phyloP scores from a whole-genome alignment of 2,329 filamentous ascomycete genomes.

The Neonectria hederae region DNA sequence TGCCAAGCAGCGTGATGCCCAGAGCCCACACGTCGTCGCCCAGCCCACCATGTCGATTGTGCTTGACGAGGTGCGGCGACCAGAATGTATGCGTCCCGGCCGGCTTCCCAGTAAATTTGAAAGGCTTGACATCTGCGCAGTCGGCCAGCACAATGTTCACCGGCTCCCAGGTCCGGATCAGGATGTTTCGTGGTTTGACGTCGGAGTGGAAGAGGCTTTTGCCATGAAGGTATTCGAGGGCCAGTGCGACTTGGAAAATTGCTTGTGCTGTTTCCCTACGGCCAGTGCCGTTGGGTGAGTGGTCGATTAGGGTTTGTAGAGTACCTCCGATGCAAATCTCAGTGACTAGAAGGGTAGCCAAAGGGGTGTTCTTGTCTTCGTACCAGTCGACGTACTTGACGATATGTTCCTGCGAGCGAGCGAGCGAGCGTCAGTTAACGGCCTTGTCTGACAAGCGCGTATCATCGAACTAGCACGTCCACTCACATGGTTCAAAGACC shows the following conservation, averaged over 20 bases:
- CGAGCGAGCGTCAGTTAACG: neutral
- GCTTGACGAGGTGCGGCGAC: slow-evolving; percentile 43
- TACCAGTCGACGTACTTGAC: slow-evolving; percentile 43
- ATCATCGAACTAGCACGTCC: neutral
- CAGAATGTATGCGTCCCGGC: slow-evolving; percentile 43
- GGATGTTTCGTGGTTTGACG: slow-evolving; percentile 47
- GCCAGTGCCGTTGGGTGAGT: slow-evolving; percentile 28
- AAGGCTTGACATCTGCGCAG: slow-evolving; percentile 43
- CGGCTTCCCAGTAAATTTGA: slow-evolving; percentile 17
- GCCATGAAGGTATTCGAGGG: slow-evolving; percentile 42
- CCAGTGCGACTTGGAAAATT: slow-evolving; percentile 37
- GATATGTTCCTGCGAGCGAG: slow-evolving; percentile 38
- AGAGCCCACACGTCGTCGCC: slow-evolving; percentile 50
- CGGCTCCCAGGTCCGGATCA: slow-evolving; percentile 42
- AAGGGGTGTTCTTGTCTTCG: slow-evolving; percentile 30
- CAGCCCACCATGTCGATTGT: slow-evolving; percentile 32
- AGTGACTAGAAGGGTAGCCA: slow-evolving; percentile 42
- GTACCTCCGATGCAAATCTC: slow-evolving; percentile 45
- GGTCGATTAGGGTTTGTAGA: slow-evolving; percentile 42
- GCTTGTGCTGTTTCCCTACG: slow-evolving; percentile 33
- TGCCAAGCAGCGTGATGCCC: slow-evolving; percentile 43
- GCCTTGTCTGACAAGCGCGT: neutral
- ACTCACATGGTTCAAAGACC: slow-evolving; percentile 41
- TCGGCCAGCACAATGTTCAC: slow-evolving; percentile 45
- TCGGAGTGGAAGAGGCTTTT: slow-evolving; percentile 42